phyloP scores from a whole-genome alignment of 148 eudicot genomes.

The Camellia lanceoleosa region DNA sequence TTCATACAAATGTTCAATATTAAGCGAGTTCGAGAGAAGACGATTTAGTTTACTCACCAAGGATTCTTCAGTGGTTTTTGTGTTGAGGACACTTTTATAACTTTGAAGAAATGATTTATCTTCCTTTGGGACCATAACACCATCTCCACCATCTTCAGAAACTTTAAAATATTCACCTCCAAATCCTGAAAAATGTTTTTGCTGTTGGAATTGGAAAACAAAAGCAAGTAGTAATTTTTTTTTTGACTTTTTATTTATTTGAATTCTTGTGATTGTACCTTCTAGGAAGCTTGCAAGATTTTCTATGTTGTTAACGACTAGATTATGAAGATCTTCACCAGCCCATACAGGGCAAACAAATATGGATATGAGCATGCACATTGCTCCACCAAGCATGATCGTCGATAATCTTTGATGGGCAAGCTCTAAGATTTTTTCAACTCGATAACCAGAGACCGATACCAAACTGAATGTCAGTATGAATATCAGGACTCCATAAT shows the following conservation, averaged over 20 bases:
- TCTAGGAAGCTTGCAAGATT: constrained; percentile 41
- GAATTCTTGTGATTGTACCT: constrained; percentile 29
- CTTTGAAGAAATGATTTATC: constrained; percentile 26
- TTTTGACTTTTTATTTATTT: neutral
- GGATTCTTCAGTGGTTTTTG: constrained; percentile 39
- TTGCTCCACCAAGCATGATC: constrained; percentile 34
- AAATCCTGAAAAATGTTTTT: constrained; percentile 28
- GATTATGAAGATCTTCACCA: constrained; percentile 53
- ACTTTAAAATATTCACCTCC: constrained; percentile 29
- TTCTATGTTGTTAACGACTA: constrained; percentile 28
- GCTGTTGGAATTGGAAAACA: neutral
- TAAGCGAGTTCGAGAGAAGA: neutral
- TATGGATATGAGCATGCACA: constrained; percentile 34
- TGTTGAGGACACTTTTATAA: constrained; percentile 41
- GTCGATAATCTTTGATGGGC: constrained; percentile 38
- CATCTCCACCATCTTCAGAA: constrained; percentile 15
- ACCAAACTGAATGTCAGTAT: constrained; percentile 48
- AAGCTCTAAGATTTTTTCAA: constrained; percentile 29
- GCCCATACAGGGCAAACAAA: constrained; percentile 55
- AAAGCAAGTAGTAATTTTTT: neutral
- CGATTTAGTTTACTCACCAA: constrained; percentile 25
- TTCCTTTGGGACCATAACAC: neutral
- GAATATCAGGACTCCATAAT: constrained; percentile 48
- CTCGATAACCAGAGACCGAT: constrained; percentile 39
- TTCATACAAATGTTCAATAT: too few species aligned